Evolutionary conservation across 192 early-diverging fungal species (phyloP), one percentile per base, ranked within the genome.

Genomic region (Coemansia sp.): DNA sequence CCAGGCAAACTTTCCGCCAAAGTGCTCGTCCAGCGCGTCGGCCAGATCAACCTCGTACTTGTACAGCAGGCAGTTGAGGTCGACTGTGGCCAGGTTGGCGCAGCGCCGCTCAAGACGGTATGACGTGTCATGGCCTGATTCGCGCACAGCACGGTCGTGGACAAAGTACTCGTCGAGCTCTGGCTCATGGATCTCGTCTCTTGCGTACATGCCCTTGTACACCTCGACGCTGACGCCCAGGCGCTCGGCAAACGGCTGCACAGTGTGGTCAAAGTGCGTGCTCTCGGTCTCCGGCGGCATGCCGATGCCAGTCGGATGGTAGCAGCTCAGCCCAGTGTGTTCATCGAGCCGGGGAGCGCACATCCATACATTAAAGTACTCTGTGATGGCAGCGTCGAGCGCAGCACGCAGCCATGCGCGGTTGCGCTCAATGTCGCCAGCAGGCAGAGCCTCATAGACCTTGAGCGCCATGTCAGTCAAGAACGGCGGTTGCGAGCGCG

Each of bases 271-370:
- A 79, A 94, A 94, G 65, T 94, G 93, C 19, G 89, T 87, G 29
- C 88, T 84, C 79, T 99, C 97, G 2, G 97, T 99, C 82, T 99
- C 97, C 0, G 97, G 97, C 47, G 97, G 97, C 82, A 99, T 94
- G 29, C 97, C 95, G 21, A 91, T 69, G 17, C 97, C 95, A 55
- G 89, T 93, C 10, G 95, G 88, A 63, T 90, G 85, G 75, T 87
- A 99, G 66, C 92, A 89, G 48, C 86, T 88, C 45, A 99, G 73
- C 5, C 93, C 92, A 0, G 90, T 89, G 25, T 68, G 73, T 15
- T 69, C 59, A 66, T 99, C 93, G 24, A 89, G 71, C 5, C 97
- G 84, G 38, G 93, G 95, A 39, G 66, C 73, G 15, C 83, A 63
- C 85, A 92, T 90, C 97, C 97, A 99, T 17, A 99, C 89, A 3